Percentiles rank a stretch among this genome's conserved stretches.
These are phyloP conservation scores for Penicillium diatomitis DNA, from an alignment of 495 filamentous ascomycete species.

Conservation along the genomic window DNA sequence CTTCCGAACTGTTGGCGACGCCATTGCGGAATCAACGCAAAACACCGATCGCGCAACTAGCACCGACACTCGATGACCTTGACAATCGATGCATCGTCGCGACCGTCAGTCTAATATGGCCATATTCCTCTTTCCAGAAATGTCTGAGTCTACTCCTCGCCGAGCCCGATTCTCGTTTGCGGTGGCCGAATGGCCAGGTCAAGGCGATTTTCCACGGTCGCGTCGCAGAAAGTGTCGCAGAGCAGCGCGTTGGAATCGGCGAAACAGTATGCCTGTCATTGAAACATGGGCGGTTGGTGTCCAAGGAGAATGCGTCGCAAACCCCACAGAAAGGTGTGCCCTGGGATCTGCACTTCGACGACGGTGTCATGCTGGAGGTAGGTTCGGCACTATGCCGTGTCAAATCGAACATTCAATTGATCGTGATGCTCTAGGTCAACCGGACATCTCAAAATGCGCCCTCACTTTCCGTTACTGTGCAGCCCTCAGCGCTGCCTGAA, in stretches of 20 bases:
- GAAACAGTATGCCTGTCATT: constrained; percentile 65
- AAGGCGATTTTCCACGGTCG: constrained; percentile 66
- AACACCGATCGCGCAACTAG: constrained; percentile 60
- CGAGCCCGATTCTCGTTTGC: constrained; percentile 80
- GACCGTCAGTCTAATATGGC: constrained; percentile 81
- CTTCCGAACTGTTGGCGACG: constrained; percentile 14
- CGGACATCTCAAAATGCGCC: constrained; percentile 22
- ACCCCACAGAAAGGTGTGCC: constrained; percentile 61
- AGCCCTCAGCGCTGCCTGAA: constrained; percentile 13
- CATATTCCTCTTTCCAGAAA: constrained; percentile 67
- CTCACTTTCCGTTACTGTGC: constrained; percentile 28
- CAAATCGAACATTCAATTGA: not conserved
- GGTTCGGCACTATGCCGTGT: not conserved
- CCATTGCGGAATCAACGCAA: constrained; percentile 15
- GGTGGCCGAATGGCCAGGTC: constrained; percentile 71
- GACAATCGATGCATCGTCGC: constrained; percentile 44
- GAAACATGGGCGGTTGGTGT: constrained; percentile 51
- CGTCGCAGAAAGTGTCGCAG: constrained; percentile 60
- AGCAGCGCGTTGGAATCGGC: constrained; percentile 59
- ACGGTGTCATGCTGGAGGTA: constrained; percentile 54
- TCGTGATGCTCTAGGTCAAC: constrained; percentile 19
- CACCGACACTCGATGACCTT: constrained; percentile 37
- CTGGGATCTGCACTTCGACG: constrained; percentile 61
- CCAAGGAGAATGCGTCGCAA: constrained; percentile 32
- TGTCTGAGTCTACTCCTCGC: constrained; percentile 69